These are phyloP conservation scores for Scutellaria barbata DNA, from an alignment of 257 asterid genomes.

Conservation along the genomic window DNA sequence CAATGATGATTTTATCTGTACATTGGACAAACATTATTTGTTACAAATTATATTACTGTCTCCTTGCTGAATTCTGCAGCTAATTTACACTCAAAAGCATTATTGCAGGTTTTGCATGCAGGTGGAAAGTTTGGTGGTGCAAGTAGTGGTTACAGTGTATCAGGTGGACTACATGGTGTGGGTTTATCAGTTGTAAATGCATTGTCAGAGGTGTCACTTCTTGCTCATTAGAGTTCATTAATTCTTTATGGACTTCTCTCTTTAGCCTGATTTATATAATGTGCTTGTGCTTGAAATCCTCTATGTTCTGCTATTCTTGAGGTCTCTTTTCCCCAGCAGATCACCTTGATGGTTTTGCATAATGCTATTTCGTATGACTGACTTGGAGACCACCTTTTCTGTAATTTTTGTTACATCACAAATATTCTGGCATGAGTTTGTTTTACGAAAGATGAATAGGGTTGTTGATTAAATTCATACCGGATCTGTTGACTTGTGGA, in stretches of 20 bases:
- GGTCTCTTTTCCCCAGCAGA: background rate
- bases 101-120: constrained; percentile 94
- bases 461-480: background rate
- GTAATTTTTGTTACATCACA: background rate
- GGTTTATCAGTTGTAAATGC: constrained; percentile 99
- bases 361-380: constrained; percentile 9
- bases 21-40: background rate
- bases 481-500: no score
- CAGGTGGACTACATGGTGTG: constrained; percentile 99
- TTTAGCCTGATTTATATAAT: constrained; percentile 25
- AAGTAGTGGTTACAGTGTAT: constrained; percentile 95
- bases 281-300: constrained; percentile 20
- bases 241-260: constrained; percentile 18
- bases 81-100: constrained; percentile 29
- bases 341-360: background rate
- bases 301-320: background rate
- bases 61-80: constrained; percentile 30
- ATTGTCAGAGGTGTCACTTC: constrained; percentile 77
- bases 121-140: constrained; percentile 99
- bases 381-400: background rate
- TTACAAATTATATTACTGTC: constrained; percentile 18
- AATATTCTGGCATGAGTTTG: background rate
- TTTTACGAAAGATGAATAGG: background rate
- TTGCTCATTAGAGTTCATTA: constrained; percentile 16
- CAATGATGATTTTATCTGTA: background rate